Evolutionary conservation across 305 asterid genomes (phyloP), one percentile per base, ranked within the genome.

Genomic region (Stenogyne calaminthoides): DNA sequence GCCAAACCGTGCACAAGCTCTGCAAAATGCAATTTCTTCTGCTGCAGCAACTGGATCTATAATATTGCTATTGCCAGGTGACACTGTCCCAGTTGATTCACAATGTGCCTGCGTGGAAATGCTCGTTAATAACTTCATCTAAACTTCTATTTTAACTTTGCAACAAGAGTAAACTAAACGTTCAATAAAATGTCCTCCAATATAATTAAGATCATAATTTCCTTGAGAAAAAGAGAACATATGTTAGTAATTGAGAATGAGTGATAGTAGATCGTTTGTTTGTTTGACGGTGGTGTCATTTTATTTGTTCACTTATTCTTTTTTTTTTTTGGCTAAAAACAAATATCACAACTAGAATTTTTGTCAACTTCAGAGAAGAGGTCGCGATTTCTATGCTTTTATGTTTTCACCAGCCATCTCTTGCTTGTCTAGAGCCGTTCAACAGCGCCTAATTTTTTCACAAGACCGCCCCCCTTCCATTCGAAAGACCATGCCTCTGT

Each of bases 1-100:
- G 56, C 98, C 97, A 70, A 94, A 94, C 39, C 98, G 87, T 63
- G 97, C 90, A 71, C 98, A 91, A 25, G 98, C 97, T 83, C 85
- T 80, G 93, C 98, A 91, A 80, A 91, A 94, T 36, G 98, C 97
- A 66, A 91, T 77, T 84, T 91, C 91, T 84, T 94, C 98, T 16
- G 98, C 98, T 18, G 94, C 96, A 59, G 90, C 90, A 73, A 91
- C 98, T 10, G 91, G 91, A 81, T 94, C 96, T 19, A 61, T 76
- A 47, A 47, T 58, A 52, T 71, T 65, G 62, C 69, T 86, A 68
- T 81, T 77, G 56, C 76, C 80, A 4, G 87, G 69, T 64, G 86
- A 73, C 44, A 86, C 95, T 4, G 96, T 94, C 73, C 98, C 98
- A 44, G 95, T 85, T 46, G 98, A 93, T 79, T 93, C 98, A 1